A percentile compares a stretch with the other conserved stretches of the same genome.
Conservation (phyloP, 225 moss, liverwort and hornwort species). For the Rhytidiadelphus loreus region DNA sequence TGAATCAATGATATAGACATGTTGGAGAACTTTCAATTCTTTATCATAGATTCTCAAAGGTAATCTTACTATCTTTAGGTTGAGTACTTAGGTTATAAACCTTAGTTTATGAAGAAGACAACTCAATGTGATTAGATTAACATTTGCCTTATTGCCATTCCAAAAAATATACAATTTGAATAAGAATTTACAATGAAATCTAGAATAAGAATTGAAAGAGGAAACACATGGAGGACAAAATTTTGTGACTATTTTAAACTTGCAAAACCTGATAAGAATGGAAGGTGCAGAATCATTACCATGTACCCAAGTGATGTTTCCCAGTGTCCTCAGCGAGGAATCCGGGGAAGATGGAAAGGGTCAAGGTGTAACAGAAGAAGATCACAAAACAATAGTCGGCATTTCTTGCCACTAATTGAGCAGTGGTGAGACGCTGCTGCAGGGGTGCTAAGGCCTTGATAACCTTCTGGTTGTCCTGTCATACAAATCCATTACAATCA, state of each 20-base stretch:
- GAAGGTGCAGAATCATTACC: conserved; percentile 14
- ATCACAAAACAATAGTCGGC: conserved; percentile 60
- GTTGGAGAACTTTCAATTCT: background rate
- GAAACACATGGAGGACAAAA: no score
- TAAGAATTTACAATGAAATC: background rate
- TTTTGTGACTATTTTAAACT: background rate
- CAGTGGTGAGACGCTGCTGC: conserved; percentile 37
- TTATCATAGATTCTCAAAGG: background rate
- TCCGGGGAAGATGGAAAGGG: conserved; percentile 80
- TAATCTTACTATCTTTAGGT: background rate
- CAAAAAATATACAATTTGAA: no score
- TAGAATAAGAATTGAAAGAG: background rate
- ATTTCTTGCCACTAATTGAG: conserved; percentile 50
- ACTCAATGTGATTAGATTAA: background rate
- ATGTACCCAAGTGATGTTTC: conserved; percentile 58
- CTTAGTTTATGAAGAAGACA: background rate
- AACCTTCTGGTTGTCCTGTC: conserved; percentile 7
- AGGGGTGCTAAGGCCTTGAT: background rate
- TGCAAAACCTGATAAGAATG: background rate
- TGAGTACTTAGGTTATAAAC: background rate
- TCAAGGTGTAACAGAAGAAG: conserved; percentile 42
- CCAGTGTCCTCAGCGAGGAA: conserved; percentile 88
- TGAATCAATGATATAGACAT: background rate
- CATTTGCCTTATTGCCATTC: background rate
- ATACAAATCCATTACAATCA: background rate